Base-by-base conservation (phyloP, 345 rosid genomes). In the Linum usitatissimum region DNA sequence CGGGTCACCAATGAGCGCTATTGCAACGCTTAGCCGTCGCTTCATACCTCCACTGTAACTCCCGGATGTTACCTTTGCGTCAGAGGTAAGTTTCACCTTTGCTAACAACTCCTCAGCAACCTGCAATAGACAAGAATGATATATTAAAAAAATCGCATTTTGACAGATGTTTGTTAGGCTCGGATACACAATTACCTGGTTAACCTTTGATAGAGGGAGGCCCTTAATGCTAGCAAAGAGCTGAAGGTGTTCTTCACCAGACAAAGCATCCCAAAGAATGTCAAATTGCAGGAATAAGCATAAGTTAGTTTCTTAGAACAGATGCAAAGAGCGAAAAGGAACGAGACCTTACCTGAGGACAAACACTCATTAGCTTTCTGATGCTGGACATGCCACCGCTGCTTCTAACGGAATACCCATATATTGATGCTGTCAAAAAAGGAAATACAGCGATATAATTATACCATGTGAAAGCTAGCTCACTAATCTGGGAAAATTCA, bases 21-120 rank as follows among this genome's bases (percentile, higher is more conserved):
- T 84, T 64, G 98, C 96, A 64, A 92, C 95, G 78, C 96, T 92
- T 57, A 89, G 83, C 57, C 98, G 91, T 21, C 96, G 89, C 62
- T 83, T 89, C 98, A 92, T 92, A 73, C 98, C 98, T 72, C 98
- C 90, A 73, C 95, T 85, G 76, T 89, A 86, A 68, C 89, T 89
- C 57, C 95, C 87, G 55, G 96, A 76, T 79, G 91, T 86, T 60
- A 87, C 76, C 57, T 79, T 82, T 48, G 83, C 80, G 2, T 85
- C 76, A 59, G 82, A 84, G 9, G 78, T 84, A 55, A 92, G 82
- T 74, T 61, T 83, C 72, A 92, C 95, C 72, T 89, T 81, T 10
- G 70, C 89, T 63, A 87, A 62, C 68, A 86, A 85, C 60, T 84
- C 87, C 77, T 83, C 71, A 45, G 78, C 87, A 64, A 79, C 83